phyloP scores from a whole-genome alignment of 2,329 filamentous ascomycete species.

The Ascochyta pisi region DNA sequence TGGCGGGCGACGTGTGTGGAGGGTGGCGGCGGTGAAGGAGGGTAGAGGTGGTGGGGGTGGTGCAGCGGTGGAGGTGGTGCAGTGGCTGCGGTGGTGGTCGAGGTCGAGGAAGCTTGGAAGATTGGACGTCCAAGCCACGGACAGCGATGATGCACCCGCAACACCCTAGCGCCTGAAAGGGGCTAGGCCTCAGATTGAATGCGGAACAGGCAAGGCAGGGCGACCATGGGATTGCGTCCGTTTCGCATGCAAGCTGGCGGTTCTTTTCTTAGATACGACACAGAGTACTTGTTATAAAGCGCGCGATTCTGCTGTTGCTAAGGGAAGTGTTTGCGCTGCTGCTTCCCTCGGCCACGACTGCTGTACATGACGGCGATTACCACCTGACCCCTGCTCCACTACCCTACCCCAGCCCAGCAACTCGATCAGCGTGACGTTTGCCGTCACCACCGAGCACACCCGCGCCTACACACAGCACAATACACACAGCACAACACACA shows the following conservation, averaged over 20 bases:
- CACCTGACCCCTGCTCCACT: slow-evolving; percentile 39
- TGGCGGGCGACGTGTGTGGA: slow-evolving; percentile 59
- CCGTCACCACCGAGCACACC: neutral
- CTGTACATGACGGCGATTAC: slow-evolving; percentile 36
- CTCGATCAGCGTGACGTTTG: slow-evolving; percentile 40
- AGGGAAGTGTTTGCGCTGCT: neutral
- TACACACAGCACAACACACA: slow-evolving; percentile 2
- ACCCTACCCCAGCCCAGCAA: slow-evolving; percentile 24
- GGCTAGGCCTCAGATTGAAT: slow-evolving; percentile 16
- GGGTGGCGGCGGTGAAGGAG: slow-evolving; percentile 10
- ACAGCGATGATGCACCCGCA: slow-evolving; percentile 24
- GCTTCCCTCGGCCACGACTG: neutral
- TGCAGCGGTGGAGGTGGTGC: slow-evolving; percentile 12
- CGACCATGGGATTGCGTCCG: slow-evolving; percentile 11
- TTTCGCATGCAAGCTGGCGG: slow-evolving; percentile 10
- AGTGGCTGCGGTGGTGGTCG: slow-evolving; percentile 18
- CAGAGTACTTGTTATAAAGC: neutral
- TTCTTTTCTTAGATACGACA: slow-evolving; percentile 1
- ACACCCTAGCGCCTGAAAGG: slow-evolving; percentile 5
- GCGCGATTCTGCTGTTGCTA: neutral
- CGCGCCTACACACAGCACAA: neutral
- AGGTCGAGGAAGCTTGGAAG: slow-evolving; percentile 34
- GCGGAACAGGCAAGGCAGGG: slow-evolving; percentile 6
- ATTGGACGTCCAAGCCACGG: slow-evolving; percentile 33
- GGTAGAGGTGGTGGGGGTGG: neutral